A percentile compares a stretch with the other conserved stretches of the same genome.
These are phyloP conservation scores for Chlamydomonas schloesseri DNA, from an alignment of 139 green algal genomes.

Conservation along the genomic window DNA sequence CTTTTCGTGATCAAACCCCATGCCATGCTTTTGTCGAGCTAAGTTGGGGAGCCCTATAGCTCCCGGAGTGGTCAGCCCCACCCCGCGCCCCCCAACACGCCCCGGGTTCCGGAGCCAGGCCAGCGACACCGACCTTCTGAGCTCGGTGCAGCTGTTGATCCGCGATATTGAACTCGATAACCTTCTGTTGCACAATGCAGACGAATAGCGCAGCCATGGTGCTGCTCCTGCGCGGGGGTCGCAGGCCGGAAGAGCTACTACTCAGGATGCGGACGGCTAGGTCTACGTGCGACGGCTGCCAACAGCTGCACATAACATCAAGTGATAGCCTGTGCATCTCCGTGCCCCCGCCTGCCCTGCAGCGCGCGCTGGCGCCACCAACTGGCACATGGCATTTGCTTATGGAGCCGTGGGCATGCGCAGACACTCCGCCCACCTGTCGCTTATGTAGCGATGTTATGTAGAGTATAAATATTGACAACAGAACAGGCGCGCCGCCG, in stretches of 20 bases:
- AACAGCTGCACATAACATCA: no score
- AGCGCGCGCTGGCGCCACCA: neutral
- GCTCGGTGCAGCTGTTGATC: constrained; percentile 23
- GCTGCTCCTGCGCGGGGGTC: neutral
- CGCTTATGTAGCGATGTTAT: no score
- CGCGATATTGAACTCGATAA: constrained; percentile 28
- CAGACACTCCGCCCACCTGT: no score
- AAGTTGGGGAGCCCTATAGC: neutral
- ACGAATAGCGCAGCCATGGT: neutral
- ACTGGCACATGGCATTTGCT: no score
- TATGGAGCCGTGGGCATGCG: no score
- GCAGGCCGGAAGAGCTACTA: neutral
- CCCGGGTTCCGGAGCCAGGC: neutral
- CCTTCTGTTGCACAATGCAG: constrained; percentile 21
- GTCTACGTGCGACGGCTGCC: no score
- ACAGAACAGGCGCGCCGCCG: no score
- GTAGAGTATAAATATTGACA: no score
- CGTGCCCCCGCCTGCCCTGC: no score
- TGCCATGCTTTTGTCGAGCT: neutral
- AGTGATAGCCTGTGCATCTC: no score
- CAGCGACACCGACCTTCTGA: neutral
- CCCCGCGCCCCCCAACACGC: no score
- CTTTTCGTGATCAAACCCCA: no score
- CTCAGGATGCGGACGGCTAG: neutral
- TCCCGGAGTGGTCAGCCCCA: neutral